These are phyloP conservation scores for Leccinellum luteum DNA, from an alignment of 768 basidiomycete species.

Conservation along the genomic window DNA sequence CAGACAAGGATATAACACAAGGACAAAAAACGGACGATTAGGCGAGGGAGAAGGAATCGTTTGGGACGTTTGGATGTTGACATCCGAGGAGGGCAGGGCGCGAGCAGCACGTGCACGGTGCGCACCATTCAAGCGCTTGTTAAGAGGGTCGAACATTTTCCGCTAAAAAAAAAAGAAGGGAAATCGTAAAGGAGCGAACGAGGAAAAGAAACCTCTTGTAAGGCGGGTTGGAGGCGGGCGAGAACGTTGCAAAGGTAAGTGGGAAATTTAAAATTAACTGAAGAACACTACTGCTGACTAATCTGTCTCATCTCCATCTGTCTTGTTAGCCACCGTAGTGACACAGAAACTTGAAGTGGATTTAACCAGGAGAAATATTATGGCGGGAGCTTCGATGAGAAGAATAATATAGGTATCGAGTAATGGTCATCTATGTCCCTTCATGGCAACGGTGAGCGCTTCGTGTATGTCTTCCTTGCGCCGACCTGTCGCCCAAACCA, in stretches of 20 bases:
- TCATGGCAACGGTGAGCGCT: constrained; percentile 8
- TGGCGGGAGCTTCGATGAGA: neutral
- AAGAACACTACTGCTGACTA: constrained; percentile 9
- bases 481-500: constrained; percentile 8
- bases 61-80: neutral
- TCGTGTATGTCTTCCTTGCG: neutral
- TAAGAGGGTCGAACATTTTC: constrained; percentile 14
- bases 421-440: neutral
- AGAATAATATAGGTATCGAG: constrained; percentile 12
- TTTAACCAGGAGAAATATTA: no score
- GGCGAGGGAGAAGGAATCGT: neutral
- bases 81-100: neutral
- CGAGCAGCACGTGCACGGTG: constrained; percentile 14
- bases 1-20: neutral
- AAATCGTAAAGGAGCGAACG: constrained; percentile 24
- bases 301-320: neutral
- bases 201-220: no score
- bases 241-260: neutral
- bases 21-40: neutral
- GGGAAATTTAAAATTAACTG: neutral
- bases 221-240: neutral
- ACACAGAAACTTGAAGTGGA: neutral
- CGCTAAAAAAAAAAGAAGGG: neutral
- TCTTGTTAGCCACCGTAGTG: neutral
- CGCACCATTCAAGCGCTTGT: constrained; percentile 15